These are phyloP conservation scores for Blastomyces emzantsi DNA, from an alignment of 2,329 filamentous ascomycete species.

Conservation along the genomic window DNA sequence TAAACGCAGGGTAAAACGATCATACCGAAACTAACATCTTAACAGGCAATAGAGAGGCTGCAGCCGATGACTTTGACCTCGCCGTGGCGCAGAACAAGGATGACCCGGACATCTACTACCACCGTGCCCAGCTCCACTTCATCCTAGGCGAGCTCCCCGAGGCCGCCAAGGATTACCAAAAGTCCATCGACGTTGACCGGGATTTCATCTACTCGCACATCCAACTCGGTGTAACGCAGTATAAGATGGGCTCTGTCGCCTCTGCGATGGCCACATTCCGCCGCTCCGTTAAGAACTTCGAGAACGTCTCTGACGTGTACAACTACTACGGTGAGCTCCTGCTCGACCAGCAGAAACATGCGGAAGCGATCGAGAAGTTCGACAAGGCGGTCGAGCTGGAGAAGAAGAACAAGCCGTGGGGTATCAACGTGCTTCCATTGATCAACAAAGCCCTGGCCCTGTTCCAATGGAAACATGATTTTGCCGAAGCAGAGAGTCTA, in stretches of 20 bases:
- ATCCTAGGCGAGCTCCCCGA: conserved; percentile 90
- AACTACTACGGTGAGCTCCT: conserved; percentile 99
- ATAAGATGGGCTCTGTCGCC: conserved; percentile 98
- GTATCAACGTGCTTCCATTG: conserved; percentile 93
- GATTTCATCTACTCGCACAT: conserved; percentile 99
- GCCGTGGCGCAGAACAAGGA: conserved; percentile 75
- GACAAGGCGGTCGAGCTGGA: conserved; percentile 99
- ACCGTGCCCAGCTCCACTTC: conserved; percentile 96
- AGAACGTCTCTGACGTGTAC: conserved; percentile 93
- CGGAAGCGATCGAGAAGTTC: conserved; percentile 95
- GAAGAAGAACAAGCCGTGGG: conserved; percentile 83
- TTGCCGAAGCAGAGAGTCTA: conserved; percentile 84
- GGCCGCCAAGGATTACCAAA: conserved; percentile 97
- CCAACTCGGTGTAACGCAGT: conserved; percentile 96
- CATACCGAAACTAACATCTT: background rate
- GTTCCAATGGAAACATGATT: conserved; percentile 98
- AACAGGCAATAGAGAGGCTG: conserved; percentile 71
- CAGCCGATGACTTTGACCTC: conserved; percentile 76
- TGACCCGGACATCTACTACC: conserved; percentile 98
- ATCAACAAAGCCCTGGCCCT: conserved; percentile 98
- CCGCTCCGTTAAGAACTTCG: conserved; percentile 96
- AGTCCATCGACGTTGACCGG: conserved; percentile 92
- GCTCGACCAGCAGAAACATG: conserved; percentile 90
- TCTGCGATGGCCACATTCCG: conserved; percentile 98
- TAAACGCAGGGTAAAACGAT: background rate